Percentiles rank a stretch among this genome's conserved stretches.
Evolutionary conservation across 2,329 filamentous ascomycete genomes (phyloP).

Genomic region (Ceratocystis destructans): DNA sequence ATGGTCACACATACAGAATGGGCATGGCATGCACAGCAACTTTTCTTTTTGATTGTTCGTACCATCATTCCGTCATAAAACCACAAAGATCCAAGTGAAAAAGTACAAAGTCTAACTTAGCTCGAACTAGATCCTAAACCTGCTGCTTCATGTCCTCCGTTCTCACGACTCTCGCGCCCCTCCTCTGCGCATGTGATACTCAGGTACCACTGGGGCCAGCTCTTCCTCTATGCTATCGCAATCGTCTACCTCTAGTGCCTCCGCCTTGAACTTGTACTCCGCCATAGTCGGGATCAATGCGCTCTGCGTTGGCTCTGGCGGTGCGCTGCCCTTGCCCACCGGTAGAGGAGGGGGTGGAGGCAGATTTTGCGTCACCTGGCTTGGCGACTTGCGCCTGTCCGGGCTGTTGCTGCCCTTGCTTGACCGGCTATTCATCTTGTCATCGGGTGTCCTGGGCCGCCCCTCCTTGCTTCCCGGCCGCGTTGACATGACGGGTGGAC

Average conservation of each 20-base stretch:
- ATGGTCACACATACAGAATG: background rate
- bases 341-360: conserved; percentile 1
- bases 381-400: background rate
- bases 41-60: background rate
- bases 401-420: background rate
- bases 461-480: conserved; percentile 6
- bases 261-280: background rate
- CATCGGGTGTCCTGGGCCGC: background rate
- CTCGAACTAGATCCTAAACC: no score
- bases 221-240: conserved; percentile 5
- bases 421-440: background rate
- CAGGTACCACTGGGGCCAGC: conserved; percentile 9
- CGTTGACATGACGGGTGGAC: conserved; percentile 7
- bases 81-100: background rate
- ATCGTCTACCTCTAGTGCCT: conserved; percentile 11
- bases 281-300: conserved; percentile 16
- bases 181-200: conserved; percentile 11
- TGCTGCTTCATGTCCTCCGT: no score
- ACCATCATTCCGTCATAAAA: background rate
- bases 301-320: conserved; percentile 15
- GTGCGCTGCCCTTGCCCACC: conserved; percentile 12
- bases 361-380: background rate
- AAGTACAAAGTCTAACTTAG: background rate
- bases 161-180: background rate
- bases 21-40: background rate